Base-by-base conservation (phyloP, 148 eudicot genomes). In the Amaranthus hypochondriacus region DNA sequence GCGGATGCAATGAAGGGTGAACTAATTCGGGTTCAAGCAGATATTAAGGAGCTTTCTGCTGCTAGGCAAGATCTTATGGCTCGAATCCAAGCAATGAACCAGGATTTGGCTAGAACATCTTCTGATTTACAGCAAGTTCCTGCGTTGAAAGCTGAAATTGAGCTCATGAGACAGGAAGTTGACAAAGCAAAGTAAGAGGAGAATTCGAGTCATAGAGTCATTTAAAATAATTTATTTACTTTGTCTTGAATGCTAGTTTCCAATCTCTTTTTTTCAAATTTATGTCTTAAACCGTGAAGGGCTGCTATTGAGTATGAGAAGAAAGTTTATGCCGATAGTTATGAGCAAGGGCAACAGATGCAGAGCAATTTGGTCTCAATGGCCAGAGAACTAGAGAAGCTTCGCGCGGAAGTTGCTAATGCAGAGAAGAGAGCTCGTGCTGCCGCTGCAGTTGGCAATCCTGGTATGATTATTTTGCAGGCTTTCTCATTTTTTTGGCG, bases 311-410 rank as follows among this genome's bases (percentile, higher is more conserved):
- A 91, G 74, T 89, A 88, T 75, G 97, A 91, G 85, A 91, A 94
- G 84, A 94, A 94, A 86, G 88, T 87, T 43, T 89, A 89, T 78
- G 92, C 96, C 4, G 93, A 94, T 81, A 94, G 90, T 79, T 94
- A 79, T 80, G 98, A 91, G 74, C 97, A 91, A 80, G 98, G 98
- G 71, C 89, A 91, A 80, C 66, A 70, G 78, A 84, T 94, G 97
- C 97, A 94, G 88, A 83, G 77, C 81, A 89, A 91, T 65, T 78
- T 94, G 81, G 73, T 91, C 57, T 61, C 93, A 28, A 94, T 94
- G 97, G 92, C 91, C 63, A 80, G 98, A 51, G 98, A 94, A 76
- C 74, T 94, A 83, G 98, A 94, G 74, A 94, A 94, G 81, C 97
- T 94, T 75, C 95, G 92, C 71, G 98, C 98, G 18, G 98, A 91